A percentile compares a stretch with the other conserved stretches of the same genome.
Evolutionary conservation across 257 asterid genomes (phyloP).

Genomic region (Solanum neorickii): DNA sequence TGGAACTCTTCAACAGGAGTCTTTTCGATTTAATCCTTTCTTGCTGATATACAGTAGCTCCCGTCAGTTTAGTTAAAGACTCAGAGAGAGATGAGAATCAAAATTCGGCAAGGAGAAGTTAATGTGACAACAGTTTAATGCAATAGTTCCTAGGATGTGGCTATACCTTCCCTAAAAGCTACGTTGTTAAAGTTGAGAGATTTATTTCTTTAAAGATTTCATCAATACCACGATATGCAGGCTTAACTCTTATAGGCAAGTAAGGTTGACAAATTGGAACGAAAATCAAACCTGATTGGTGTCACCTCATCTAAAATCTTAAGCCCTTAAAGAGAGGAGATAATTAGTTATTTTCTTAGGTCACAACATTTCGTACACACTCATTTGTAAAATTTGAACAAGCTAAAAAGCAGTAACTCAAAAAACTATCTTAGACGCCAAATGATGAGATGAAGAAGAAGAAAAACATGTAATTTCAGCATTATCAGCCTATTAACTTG

Average conservation of each 20-base stretch:
- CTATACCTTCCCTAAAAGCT: not conserved
- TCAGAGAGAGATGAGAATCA: not conserved
- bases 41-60: not conserved
- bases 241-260: not conserved
- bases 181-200: not conserved
- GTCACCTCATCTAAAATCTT: not conserved
- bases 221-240: not conserved
- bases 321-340: not conserved
- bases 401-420: not conserved
- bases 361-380: not conserved
- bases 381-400: not conserved
- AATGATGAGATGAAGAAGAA: not conserved
- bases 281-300: not conserved
- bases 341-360: not conserved
- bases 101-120: not conserved
- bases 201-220: not conserved
- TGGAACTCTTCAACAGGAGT: not conserved
- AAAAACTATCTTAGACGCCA: not conserved
- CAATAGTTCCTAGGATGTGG: not conserved
- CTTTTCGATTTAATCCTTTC: not conserved
- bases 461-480: not conserved
- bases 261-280: not conserved
- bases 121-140: not conserved
- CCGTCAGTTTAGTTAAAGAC: not conserved
- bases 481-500: not conserved